Evolutionary conservation across 2,329 filamentous ascomycete species (phyloP), one percentile per base, ranked within the genome.

Genomic region (Pezicula carpinea): DNA sequence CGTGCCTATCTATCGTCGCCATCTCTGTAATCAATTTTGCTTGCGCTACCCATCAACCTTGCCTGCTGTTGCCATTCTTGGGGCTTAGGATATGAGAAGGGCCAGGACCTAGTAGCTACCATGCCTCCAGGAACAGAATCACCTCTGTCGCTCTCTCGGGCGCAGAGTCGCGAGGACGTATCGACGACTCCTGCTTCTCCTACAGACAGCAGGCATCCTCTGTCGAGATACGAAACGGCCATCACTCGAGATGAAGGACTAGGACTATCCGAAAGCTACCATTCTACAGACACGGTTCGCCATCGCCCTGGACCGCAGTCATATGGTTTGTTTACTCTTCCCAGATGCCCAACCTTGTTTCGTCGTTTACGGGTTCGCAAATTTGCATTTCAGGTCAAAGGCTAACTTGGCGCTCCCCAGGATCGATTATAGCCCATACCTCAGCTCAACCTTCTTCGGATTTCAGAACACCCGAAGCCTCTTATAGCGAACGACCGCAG

Each of bases 221-320:
- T 63, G 15, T 49, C 60, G 14, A 54, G 50, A 45, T 54, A 56
- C 22, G 56, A 60, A 48, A 57, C 57, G 13, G 47, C 52, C 58
- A 39, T 57, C 58, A 45, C 18, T 49, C 62, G 50, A n/a, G 72
- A 73, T 32, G 73, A 77, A 40, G 68, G 64, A 21, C 60, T 73
- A 39, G 68, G 64, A 19, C 60, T 73, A 40, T 69, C 75, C 4
- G 78, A 80, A 56, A 79, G 72, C 63, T 74, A 73, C 57, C 77
- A 80, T 59, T 79, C 79, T 17, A 75, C 74, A 18, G 80, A 83
- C 47, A 82, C 80, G 14, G 69, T 82, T 55, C 74, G 81, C 54
- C 73, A 77, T 55, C 73, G 76, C 54, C 71, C 76, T 47, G 80
- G 83, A 19, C 42, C 51, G 13, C 51, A 54, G 26, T 56, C 56